Evolutionary conservation across 495 filamentous ascomycete genomes (phyloP), one percentile per base, ranked within the genome.

Genomic region (Penicillium lividum): DNA sequence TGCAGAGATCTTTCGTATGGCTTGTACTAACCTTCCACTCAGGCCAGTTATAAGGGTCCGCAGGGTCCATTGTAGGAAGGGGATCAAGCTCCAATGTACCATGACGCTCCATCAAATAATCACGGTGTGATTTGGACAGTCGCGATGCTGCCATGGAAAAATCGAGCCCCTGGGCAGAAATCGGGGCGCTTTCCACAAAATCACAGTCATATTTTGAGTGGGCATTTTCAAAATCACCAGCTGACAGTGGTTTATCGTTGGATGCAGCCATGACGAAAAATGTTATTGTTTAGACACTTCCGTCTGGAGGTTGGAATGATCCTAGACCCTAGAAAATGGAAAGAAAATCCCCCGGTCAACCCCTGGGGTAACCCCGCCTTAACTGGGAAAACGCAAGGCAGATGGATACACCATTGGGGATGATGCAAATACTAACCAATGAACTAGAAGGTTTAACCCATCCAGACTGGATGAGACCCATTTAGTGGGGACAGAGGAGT

Each of bases 21-120:
- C 8, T 10, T 18, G 33, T 18, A 60, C 65, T 60, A 57, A 82
- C 80, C 75, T 83, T 83, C 81, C 80, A 82, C 43, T 65, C 63
- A n/a, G 80, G 74, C 82, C 82, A 84, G 59, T 85, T 83, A 57
- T 78, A 80, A 34, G 82, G 82, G 58, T 84, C 82, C 11, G 74
- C 78, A 43, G 74, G 71, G 48, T 70, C 72, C 66, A 76, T 73
- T 31, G 73, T 67, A n/a, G 82, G 82, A 6, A 85, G 62, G 10
- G 82, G 82, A 58, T 81, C 78, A 7, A 85, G 73, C 16, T 82
- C 75, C 44, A 80, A 51, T 4, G 82, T 84, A n/a, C 82, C 82
- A 74, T 85, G 82, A 40, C 77, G 76, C 52, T 78, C 62, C 10
- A 84, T 64, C 47, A 84, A 68, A 68, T 80, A 84, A 40, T 82